Percentiles rank a stretch among this genome's conserved stretches.
Evolutionary conservation across 140 eudicot species (phyloP).

Genomic region (Senecio squalidus): DNA sequence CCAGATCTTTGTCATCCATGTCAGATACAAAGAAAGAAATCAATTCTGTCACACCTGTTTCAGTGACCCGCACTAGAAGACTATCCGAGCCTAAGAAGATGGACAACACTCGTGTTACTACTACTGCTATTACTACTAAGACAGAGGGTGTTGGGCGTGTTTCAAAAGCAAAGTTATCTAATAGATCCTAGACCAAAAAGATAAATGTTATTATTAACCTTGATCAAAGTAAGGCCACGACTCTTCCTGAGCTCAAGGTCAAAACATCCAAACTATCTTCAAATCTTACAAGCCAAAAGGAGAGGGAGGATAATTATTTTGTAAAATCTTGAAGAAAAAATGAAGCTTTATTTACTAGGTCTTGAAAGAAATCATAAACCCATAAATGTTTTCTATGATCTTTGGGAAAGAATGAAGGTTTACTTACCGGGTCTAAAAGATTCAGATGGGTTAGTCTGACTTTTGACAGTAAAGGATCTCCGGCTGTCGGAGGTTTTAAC

Average conservation of each 20-base stretch:
- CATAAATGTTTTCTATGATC: no score
- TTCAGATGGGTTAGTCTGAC: no score
- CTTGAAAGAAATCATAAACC: no score
- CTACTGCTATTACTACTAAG: slow-evolving; percentile 37
- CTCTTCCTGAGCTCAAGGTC: slow-evolving; percentile 54
- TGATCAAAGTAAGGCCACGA: slow-evolving; percentile 58
- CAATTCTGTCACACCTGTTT: slow-evolving; percentile 43
- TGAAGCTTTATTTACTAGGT: no score
- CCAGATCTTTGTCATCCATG: slow-evolving; percentile 64
- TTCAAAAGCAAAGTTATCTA: slow-evolving; percentile 39
- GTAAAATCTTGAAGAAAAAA: no score
- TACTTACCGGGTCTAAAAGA: no score
- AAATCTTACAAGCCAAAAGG: slow-evolving; percentile 31
- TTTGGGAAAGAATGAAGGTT: no score
- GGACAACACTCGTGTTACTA: slow-evolving; percentile 5
- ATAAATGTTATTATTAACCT: slow-evolving; percentile 46
- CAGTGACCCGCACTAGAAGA: slow-evolving; percentile 71
- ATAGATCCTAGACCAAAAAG: slow-evolving; percentile 58
- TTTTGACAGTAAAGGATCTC: no score
- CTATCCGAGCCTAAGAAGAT: slow-evolving; percentile 79
- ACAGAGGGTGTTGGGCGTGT: slow-evolving; percentile 37
- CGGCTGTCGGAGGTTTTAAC: no score
- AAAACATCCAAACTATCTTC: slow-evolving; percentile 38
- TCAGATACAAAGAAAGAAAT: slow-evolving; percentile 48
- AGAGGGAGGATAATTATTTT: slow-evolving; percentile 32